Evolutionary conservation across 75 land plant genomes (phyloP).

Genomic region (Sequoiadendron giganteum): DNA sequence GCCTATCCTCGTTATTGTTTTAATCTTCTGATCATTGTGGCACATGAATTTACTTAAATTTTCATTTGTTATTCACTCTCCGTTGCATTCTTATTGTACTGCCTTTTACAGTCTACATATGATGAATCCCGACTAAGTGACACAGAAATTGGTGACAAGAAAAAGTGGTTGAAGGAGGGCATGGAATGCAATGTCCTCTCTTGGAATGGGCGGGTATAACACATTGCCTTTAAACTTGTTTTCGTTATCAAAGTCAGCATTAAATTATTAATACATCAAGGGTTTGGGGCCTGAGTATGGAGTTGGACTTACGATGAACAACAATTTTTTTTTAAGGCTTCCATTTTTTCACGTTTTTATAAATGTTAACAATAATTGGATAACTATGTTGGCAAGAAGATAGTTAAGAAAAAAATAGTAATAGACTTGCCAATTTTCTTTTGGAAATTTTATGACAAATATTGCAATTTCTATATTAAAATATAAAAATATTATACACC

Average conservation of each 20-base stretch:
- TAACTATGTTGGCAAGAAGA: neutral
- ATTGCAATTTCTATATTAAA: too few species aligned
- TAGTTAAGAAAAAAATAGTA: neutral
- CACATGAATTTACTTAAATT: neutral
- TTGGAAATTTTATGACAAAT: neutral
- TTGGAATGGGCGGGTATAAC: conserved; percentile 88
- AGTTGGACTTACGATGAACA: neutral
- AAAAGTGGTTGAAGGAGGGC: conserved; percentile 85
- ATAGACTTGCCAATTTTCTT: neutral
- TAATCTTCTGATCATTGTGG: neutral
- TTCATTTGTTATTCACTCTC: neutral
- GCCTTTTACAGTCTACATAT: conserved; percentile 51
- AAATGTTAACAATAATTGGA: neutral
- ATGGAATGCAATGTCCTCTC: conserved; percentile 83
- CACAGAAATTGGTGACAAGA: conserved; percentile 74
- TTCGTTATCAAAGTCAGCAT: neutral
- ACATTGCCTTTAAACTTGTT: conserved; percentile 5
- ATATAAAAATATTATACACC: too few species aligned
- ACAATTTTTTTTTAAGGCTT: neutral
- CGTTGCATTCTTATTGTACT: neutral
- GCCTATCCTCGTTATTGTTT: neutral
- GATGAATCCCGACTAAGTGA: conserved; percentile 80
- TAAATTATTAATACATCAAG: neutral
- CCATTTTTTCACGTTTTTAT: neutral
- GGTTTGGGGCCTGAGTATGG: neutral